Conservation (phyloP, 1,284 basidiomycete species). For the Moesziomyces globuligerus region DNA sequence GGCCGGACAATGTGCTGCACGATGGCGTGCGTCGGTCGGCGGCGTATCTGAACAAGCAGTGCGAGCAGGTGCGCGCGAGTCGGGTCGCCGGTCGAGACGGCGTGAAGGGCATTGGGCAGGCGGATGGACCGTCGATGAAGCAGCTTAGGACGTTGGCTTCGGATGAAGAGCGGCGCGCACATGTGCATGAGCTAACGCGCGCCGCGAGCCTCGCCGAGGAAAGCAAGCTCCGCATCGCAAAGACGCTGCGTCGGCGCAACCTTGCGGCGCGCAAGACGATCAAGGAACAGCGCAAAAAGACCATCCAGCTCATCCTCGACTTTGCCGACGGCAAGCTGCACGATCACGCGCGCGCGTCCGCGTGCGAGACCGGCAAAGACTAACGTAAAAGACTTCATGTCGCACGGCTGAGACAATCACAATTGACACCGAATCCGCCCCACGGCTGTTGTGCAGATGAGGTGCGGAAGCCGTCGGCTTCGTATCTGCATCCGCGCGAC, state of each 20-base stretch:
- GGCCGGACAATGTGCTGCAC: conserved; percentile 27
- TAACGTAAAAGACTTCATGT: conserved; percentile 1
- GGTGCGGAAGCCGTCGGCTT: background rate
- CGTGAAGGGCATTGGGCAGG: no score
- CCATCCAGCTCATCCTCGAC: conserved; percentile 26
- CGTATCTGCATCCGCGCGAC: background rate
- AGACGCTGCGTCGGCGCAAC: background rate
- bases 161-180: background rate
- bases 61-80: conserved; percentile 1
- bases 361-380: no score
- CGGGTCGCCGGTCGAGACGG: no score
- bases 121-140: background rate
- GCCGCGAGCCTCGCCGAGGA: conserved; percentile 2
- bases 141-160: background rate
- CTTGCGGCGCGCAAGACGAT: conserved; percentile 3
- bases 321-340: conserved; percentile 35
- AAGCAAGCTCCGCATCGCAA: conserved; percentile 12
- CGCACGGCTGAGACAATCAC: background rate
- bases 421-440: no score
- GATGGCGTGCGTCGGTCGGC: conserved; percentile 19
- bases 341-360: conserved; percentile 6
- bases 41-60: conserved; percentile 19
- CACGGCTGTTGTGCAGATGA: no score
- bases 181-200: conserved; percentile 17
- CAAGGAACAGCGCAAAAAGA: conserved; percentile 27